Percentiles rank a stretch among this genome's conserved stretches.
Evolutionary conservation across 768 basidiomycete genomes (phyloP).

Genomic region (Hericium rajendrae): DNA sequence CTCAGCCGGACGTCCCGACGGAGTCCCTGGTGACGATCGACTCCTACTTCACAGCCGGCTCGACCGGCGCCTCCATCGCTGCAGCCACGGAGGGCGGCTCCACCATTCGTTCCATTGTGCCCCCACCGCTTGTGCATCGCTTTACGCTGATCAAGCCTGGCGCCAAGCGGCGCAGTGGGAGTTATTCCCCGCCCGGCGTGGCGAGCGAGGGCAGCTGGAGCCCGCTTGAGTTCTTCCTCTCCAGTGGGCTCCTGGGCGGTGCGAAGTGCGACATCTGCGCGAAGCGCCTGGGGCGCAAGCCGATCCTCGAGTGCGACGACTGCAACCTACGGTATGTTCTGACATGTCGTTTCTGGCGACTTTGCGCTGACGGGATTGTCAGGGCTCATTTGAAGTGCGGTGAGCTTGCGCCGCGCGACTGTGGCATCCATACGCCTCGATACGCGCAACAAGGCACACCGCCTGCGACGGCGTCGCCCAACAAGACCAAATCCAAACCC

Average conservation of each 20-base stretch:
- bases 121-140: slow-evolving; percentile 59
- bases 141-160: slow-evolving; percentile 84
- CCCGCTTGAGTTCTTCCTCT: slow-evolving; percentile 72
- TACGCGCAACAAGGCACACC: neutral
- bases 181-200: slow-evolving; percentile 22
- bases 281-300: slow-evolving; percentile 82
- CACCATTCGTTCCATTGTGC: slow-evolving; percentile 39
- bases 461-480: neutral
- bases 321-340: slow-evolving; percentile 51
- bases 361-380: neutral
- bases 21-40: slow-evolving; percentile 48
- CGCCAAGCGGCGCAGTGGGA: slow-evolving; percentile 38
- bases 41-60: slow-evolving; percentile 56
- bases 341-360: slow-evolving; percentile 20
- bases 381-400: slow-evolving; percentile 87
- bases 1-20: slow-evolving; percentile 18
- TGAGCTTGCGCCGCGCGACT: slow-evolving; percentile 71
- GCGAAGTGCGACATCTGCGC: slow-evolving; percentile 76
- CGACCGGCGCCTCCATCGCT: slow-evolving; percentile 40
- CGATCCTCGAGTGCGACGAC: slow-evolving; percentile 81
- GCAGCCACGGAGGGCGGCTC: slow-evolving; percentile 73
- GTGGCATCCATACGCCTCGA: slow-evolving; percentile 43
- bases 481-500: slow-evolving; percentile 3
- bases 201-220: slow-evolving; percentile 46
- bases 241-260: slow-evolving; percentile 50